Conservation (phyloP, 352 stramenopile genomes). For the Globisporangium iwayamae region DNA sequence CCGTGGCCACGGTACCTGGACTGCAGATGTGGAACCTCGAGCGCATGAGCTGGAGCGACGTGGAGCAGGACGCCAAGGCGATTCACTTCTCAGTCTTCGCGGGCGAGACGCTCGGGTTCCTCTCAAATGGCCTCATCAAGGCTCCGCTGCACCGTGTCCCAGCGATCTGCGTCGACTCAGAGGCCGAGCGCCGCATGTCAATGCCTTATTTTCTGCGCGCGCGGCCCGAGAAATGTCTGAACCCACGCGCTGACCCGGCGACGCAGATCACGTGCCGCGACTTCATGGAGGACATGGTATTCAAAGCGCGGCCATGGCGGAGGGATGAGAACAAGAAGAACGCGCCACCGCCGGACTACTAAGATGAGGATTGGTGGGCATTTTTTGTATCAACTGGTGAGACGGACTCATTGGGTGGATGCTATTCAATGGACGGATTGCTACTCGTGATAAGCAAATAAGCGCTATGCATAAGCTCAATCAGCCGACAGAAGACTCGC, state of each 20-base stretch:
- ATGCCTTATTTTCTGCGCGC: slow-evolving; percentile 83
- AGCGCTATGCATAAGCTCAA: too few relatives aligned
- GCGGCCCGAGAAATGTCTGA: slow-evolving; percentile 52
- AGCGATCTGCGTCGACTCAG: slow-evolving; percentile 51
- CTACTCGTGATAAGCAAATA: too few relatives aligned
- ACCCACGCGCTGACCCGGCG: slow-evolving; percentile 32
- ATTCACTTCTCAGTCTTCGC: slow-evolving; percentile 83
- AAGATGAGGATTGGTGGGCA: neutral
- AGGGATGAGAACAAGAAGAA: slow-evolving; percentile 38
- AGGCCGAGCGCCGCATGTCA: slow-evolving; percentile 72
- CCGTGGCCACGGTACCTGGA: slow-evolving; percentile 63
- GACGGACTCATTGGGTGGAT: too few relatives aligned
- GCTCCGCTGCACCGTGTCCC: slow-evolving; percentile 77
- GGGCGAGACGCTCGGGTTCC: slow-evolving; percentile 66
- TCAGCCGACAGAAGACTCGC: too few relatives aligned
- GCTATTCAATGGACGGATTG: neutral
- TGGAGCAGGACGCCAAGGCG: slow-evolving; percentile 52
- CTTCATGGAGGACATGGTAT: slow-evolving; percentile 83
- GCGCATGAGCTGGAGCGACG: slow-evolving; percentile 75
- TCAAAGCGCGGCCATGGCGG: slow-evolving; percentile 77
- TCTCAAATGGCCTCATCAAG: slow-evolving; percentile 72
- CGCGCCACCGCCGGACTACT: slow-evolving; percentile 52
- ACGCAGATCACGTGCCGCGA: slow-evolving; percentile 65
- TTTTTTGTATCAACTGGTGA: neutral
- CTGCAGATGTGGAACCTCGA: slow-evolving; percentile 88